phyloP scores from a whole-genome alignment of 768 basidiomycete genomes.

The Phaffia tasmanica region DNA sequence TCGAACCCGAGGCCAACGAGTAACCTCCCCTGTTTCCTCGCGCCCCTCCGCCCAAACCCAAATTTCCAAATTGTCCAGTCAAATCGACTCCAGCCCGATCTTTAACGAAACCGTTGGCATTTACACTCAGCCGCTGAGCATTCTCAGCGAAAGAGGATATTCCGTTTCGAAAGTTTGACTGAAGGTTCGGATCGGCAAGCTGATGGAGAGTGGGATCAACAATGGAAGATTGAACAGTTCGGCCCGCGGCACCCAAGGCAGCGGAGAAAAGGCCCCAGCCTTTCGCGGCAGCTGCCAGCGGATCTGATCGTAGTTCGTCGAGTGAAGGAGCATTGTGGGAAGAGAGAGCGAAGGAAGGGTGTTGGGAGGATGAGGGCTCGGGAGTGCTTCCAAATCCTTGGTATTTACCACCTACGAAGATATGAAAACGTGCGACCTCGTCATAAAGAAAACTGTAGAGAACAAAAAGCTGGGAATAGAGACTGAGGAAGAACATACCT shows the following conservation, averaged over 20 bases:
- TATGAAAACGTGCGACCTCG: neutral
- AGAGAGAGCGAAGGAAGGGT: slow-evolving; percentile 62
- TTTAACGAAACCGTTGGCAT: slow-evolving; percentile 42
- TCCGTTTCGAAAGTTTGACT: slow-evolving; percentile 47
- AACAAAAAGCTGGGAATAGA: too few species aligned
- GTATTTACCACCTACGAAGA: slow-evolving; percentile 53
- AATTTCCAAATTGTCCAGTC: slow-evolving; percentile 59
- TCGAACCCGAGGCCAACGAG: neutral
- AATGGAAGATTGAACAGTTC: slow-evolving; percentile 44
- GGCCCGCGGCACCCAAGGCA: slow-evolving; percentile 45
- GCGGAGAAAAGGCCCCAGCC: slow-evolving; percentile 93
- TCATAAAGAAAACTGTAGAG: neutral
- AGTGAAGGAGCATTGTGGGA: slow-evolving; percentile 70
- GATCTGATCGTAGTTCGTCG: slow-evolving; percentile 73
- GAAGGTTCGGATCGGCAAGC: slow-evolving; percentile 67
- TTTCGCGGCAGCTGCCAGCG: slow-evolving; percentile 71
- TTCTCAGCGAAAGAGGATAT: slow-evolving; percentile 4
- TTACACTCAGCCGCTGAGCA: slow-evolving; percentile 15
- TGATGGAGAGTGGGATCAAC: slow-evolving; percentile 80
- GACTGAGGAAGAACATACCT: slow-evolving; percentile 41
- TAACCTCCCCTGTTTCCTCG: slow-evolving; percentile 42
- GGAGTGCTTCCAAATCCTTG: slow-evolving; percentile 84
- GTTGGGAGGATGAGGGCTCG: slow-evolving; percentile 45
- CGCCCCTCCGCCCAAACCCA: slow-evolving; percentile 44
- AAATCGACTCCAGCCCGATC: slow-evolving; percentile 74